Evolutionary conservation across 1,284 basidiomycete species (phyloP).

Genomic region (Caloboletus inedulis): DNA sequence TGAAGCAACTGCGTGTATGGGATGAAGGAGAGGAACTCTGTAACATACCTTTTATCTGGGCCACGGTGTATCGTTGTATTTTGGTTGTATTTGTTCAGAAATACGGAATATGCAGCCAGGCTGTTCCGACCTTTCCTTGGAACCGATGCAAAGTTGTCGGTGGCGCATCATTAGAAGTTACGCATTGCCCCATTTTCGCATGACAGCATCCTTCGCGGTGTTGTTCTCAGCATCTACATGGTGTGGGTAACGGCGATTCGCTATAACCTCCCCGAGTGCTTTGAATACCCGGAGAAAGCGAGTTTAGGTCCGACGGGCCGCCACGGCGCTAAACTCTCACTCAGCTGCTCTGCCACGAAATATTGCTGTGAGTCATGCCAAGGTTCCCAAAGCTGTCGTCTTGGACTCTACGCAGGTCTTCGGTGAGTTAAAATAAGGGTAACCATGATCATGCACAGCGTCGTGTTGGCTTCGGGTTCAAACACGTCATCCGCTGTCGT

Average conservation of each 20-base stretch:
- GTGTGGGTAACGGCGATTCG: not conserved
- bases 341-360: no score
- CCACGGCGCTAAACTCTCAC: no score
- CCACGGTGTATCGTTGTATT: not conserved
- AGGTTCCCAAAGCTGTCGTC: not conserved
- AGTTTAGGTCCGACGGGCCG: no score
- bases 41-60: not conserved
- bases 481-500: not conserved
- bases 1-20: not conserved
- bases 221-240: not conserved
- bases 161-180: not conserved
- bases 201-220: not conserved
- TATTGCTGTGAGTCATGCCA: not conserved
- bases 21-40: not conserved
- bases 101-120: not conserved
- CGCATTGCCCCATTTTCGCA: not conserved
- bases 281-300: not conserved
- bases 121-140: not conserved
- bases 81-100: no score
- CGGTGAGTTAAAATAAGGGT: not conserved
- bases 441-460: not conserved
- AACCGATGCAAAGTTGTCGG: not conserved
- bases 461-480: not conserved
- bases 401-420: not conserved
- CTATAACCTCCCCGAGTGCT: not conserved